These are phyloP conservation scores for Plantago elongata DNA, from an alignment of 257 asterid genomes.

Conservation along the genomic window DNA sequence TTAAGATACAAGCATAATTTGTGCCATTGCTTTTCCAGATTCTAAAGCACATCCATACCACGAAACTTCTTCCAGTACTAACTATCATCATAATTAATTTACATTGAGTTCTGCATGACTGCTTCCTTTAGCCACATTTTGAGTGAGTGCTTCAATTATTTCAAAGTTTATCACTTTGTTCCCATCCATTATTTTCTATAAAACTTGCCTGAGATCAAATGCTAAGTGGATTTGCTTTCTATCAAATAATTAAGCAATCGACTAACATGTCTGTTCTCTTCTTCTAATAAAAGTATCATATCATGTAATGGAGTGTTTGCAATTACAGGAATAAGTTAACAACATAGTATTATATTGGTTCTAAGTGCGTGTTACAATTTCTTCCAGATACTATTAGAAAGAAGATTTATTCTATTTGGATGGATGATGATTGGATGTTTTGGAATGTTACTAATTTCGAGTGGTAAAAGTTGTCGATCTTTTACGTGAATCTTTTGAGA, in stretches of 20 bases:
- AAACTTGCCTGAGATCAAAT: slow-evolving; percentile 17
- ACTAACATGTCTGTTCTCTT: not conserved
- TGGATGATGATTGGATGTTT: too few species aligned
- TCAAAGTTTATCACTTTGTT: slow-evolving; percentile 28
- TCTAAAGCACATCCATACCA: slow-evolving; percentile 28
- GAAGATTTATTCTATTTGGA: too few species aligned
- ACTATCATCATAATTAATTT: slow-evolving; percentile 17
- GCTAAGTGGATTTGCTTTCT: slow-evolving; percentile 19
- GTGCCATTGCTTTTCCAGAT: slow-evolving; percentile 24
- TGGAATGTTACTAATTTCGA: too few species aligned
- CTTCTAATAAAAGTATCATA: not conserved
- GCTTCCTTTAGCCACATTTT: slow-evolving; percentile 20
- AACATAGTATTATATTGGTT: too few species aligned
- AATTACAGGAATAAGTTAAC: too few species aligned
- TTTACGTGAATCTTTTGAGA: too few species aligned
- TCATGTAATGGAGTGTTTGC: not conserved
- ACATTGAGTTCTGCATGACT: slow-evolving; percentile 24
- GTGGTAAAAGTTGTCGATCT: too few species aligned
- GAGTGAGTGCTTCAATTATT: slow-evolving; percentile 40
- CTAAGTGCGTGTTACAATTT: too few species aligned
- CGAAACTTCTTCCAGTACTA: slow-evolving; percentile 21
- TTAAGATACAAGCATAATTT: slow-evolving; percentile 19
- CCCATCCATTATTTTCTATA: not conserved
- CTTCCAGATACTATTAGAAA: too few species aligned
- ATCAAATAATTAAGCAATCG: not conserved